Percentiles rank a stretch among this genome's conserved stretches.
These are phyloP conservation scores for Monilinia polystroma DNA, from an alignment of 2,329 filamentous ascomycete genomes.

Conservation along the genomic window DNA sequence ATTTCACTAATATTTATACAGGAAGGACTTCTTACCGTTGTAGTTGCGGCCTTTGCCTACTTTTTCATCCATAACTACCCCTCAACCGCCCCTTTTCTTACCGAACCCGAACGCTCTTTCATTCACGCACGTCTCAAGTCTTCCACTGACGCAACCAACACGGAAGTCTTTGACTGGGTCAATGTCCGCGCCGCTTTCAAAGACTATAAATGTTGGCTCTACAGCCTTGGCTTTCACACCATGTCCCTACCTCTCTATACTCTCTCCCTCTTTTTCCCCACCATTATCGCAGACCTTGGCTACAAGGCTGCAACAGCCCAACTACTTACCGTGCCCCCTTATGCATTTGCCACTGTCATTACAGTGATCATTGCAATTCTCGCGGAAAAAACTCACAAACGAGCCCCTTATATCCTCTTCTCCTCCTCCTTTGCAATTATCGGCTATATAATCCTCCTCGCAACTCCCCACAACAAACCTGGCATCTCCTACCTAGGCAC, in stretches of 20 bases:
- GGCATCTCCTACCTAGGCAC: conserved; percentile 60
- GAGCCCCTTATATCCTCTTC: conserved; percentile 63
- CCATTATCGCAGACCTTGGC: conserved; percentile 55
- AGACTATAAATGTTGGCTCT: conserved; percentile 71
- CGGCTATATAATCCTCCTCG: conserved; percentile 61
- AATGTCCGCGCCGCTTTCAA: conserved; percentile 62
- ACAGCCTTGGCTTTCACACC: conserved; percentile 69
- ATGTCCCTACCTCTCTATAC: conserved; percentile 64
- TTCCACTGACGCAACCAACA: conserved; percentile 67
- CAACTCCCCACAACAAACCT: conserved; percentile 44
- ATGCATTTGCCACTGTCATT: conserved; percentile 60
- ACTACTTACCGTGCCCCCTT: conserved; percentile 62
- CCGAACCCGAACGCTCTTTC: conserved; percentile 44
- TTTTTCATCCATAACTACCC: conserved; percentile 68
- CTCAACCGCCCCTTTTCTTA: conserved; percentile 56
- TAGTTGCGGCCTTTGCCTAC: conserved; percentile 52
- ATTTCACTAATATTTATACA: conserved; percentile 29
- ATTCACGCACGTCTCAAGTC: conserved; percentile 59
- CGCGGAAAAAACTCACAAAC: conserved; percentile 56
- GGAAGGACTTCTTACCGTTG: conserved; percentile 56
- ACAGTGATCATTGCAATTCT: conserved; percentile 59
- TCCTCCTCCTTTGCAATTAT: conserved; percentile 57
- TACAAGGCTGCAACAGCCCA: conserved; percentile 55
- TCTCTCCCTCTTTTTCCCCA: conserved; percentile 55
- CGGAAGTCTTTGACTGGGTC: conserved; percentile 67